Conservation (phyloP, 805 yeast species). For the Starmerella apis region DNA sequence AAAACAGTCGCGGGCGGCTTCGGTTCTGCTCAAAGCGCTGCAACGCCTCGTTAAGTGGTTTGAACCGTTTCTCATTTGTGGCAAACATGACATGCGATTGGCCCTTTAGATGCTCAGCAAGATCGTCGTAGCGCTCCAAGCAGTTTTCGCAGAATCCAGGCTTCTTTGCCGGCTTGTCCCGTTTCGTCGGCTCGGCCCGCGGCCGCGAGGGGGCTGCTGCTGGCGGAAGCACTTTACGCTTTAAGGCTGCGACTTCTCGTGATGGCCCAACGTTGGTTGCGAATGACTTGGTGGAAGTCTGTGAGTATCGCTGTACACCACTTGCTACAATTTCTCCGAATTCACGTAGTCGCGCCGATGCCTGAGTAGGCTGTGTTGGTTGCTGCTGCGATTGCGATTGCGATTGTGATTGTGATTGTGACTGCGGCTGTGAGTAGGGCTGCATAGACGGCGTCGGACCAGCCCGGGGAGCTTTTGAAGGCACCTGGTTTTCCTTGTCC, state of each 20-base stretch:
- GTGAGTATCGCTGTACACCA: slow-evolving; percentile 43
- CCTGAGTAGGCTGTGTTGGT: slow-evolving; percentile 9
- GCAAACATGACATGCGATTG: slow-evolving; percentile 74
- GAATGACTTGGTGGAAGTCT: slow-evolving; percentile 31
- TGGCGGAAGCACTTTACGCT: slow-evolving; percentile 31
- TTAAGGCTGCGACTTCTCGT: slow-evolving; percentile 36
- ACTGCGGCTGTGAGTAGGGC: slow-evolving; percentile 4
- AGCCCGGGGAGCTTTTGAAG: background rate
- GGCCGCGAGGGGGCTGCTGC: slow-evolving; percentile 26
- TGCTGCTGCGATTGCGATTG: slow-evolving; percentile 2
- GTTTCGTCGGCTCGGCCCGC: slow-evolving; percentile 6
- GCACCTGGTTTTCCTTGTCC: slow-evolving; percentile 12
- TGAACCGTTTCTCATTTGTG: slow-evolving; percentile 55
- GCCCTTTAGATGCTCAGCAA: slow-evolving; percentile 62
- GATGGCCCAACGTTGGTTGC: slow-evolving; percentile 31
- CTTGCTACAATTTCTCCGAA: slow-evolving; percentile 53
- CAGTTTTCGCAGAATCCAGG: slow-evolving; percentile 95
- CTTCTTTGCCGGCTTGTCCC: slow-evolving; percentile 22
- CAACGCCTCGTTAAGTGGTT: slow-evolving; percentile 65
- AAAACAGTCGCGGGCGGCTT: background rate
- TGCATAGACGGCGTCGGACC: slow-evolving; percentile 1
- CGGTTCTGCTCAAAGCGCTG: slow-evolving; percentile 15
- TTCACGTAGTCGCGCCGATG: slow-evolving; percentile 18
- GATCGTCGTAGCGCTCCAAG: slow-evolving; percentile 66
- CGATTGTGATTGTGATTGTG: no score